Evolutionary conservation across 805 yeast genomes (phyloP).

Genomic region (Lipomyces starkeyi): DNA sequence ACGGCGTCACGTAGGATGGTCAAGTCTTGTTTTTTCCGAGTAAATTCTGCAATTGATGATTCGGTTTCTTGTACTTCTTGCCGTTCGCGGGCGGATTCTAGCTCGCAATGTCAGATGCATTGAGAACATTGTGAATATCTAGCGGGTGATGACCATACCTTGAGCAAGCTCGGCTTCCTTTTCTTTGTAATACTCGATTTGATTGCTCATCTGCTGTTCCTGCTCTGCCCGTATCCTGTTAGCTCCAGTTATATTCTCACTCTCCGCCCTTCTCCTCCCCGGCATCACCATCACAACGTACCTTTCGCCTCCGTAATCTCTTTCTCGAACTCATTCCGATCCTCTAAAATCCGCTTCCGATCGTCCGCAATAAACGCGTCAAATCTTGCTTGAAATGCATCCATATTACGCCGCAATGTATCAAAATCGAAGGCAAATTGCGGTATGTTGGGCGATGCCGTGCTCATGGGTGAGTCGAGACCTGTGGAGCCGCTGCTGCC

Average conservation of each 20-base stretch:
- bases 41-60: conserved; percentile 39
- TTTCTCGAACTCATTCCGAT: conserved; percentile 37
- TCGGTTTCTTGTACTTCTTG: conserved; percentile 42
- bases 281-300: conserved; percentile 11
- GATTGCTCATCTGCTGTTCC: conserved; percentile 44
- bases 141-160: conserved; percentile 9
- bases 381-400: conserved; percentile 49
- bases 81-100: conserved; percentile 38
- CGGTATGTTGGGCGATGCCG: conserved; percentile 37
- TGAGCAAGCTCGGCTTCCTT: conserved; percentile 35
- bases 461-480: conserved; percentile 11
- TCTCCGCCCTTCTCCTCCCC: not conserved
- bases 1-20: conserved; percentile 36
- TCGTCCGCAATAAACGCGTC: conserved; percentile 46
- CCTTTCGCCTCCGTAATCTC: conserved; percentile 35
- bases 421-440: conserved; percentile 45
- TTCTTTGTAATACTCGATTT: conserved; percentile 42
- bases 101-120: not conserved
- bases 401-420: conserved; percentile 49
- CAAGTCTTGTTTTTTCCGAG: conserved; percentile 41
- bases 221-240: conserved; percentile 25
- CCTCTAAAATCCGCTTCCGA: conserved; percentile 44
- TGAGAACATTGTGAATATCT: not conserved
- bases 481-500: not conserved
- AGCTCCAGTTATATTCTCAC: not conserved